These are phyloP conservation scores for Scheffersomyces insectosa DNA, from an alignment of 1,139 yeast genomes.

Conservation along the genomic window DNA sequence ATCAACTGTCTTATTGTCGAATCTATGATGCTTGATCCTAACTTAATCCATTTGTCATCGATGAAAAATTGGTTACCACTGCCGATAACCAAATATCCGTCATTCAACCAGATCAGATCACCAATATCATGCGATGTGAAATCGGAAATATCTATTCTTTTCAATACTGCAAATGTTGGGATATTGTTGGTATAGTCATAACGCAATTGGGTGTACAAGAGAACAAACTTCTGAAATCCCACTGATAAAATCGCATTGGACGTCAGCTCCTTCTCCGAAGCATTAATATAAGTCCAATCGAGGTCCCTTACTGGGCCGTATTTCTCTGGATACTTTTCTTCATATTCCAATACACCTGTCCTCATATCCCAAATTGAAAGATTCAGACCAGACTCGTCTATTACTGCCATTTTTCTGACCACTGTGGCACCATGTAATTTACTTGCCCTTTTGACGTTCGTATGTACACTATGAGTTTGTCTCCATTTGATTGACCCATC, in stretches of 20 bases:
- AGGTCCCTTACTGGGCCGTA: constrained; percentile 52
- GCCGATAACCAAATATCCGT: constrained; percentile 79
- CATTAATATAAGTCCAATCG: constrained; percentile 79
- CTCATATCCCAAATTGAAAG: constrained; percentile 78
- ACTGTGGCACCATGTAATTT: constrained; percentile 69
- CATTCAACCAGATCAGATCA: constrained; percentile 82
- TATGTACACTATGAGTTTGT: constrained; percentile 46
- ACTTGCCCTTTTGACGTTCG: constrained; percentile 55
- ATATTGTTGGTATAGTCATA: constrained; percentile 83
- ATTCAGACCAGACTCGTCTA: constrained; percentile 50
- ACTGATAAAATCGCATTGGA: constrained; percentile 76
- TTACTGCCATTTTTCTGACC: constrained; percentile 69
- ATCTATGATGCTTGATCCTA: constrained; percentile 33
- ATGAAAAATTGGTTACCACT: constrained; percentile 88
- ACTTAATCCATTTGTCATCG: constrained; percentile 61
- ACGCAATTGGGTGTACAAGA: constrained; percentile 76
- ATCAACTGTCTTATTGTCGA: constrained; percentile 51
- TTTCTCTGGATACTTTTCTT: constrained; percentile 42
- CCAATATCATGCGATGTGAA: constrained; percentile 83
- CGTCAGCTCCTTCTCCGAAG: constrained; percentile 24
- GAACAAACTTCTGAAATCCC: constrained; percentile 65
- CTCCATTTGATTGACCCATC: constrained; percentile 43
- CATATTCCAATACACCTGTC: constrained; percentile 68
- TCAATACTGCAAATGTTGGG: constrained; percentile 77
- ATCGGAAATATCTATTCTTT: constrained; percentile 66